Conservation (phyloP, 1,139 yeast genomes). For the Suhomyces terraborum region DNA sequence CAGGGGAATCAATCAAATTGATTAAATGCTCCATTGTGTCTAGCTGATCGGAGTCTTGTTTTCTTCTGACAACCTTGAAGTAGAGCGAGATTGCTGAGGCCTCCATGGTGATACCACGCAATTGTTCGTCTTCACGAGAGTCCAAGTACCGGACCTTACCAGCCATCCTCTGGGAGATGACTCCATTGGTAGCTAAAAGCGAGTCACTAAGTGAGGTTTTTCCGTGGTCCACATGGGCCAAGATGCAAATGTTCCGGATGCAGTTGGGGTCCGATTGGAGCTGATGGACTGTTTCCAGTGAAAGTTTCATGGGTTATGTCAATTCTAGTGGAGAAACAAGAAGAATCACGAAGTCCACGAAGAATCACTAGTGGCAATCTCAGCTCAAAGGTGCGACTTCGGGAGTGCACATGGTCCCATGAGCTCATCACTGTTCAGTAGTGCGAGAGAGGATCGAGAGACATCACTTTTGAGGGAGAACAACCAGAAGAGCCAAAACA, state of each 20-base stretch:
- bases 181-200: conserved; percentile 90
- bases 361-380: not conserved
- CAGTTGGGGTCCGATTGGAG: conserved; percentile 70
- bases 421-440: too few species aligned
- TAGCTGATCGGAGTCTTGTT: conserved; percentile 30
- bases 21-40: conserved; percentile 75
- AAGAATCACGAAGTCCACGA: too few species aligned
- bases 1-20: conserved; percentile 96
- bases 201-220: conserved; percentile 95
- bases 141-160: conserved; percentile 93
- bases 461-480: too few species aligned
- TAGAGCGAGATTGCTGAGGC: conserved; percentile 88
- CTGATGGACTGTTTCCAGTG: conserved; percentile 62
- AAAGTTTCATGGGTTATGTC: conserved; percentile 43
- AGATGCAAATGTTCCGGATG: conserved; percentile 87
- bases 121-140: conserved; percentile 93
- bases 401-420: conserved; percentile 1
- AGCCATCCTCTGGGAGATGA: conserved; percentile 91
- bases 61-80: conserved; percentile 62
- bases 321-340: not conserved
- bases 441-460: too few species aligned
- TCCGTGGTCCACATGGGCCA: conserved; percentile 99
- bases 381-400: not conserved
- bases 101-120: conserved; percentile 97
- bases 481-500: too few species aligned